Conservation (phyloP, 345 rosid genomes). For the Eucalyptus pauciflora region DNA sequence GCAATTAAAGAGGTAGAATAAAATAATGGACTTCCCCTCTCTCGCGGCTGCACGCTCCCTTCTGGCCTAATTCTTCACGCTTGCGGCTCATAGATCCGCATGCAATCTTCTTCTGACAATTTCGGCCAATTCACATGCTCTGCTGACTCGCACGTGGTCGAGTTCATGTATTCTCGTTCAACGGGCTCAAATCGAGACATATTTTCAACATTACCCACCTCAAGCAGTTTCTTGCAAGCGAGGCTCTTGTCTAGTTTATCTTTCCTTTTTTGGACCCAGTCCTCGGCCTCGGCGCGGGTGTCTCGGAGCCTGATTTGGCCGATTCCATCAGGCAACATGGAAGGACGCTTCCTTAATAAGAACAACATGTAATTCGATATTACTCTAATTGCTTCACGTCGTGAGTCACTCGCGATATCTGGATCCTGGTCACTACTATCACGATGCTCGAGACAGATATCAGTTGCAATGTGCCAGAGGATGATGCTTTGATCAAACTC, state of each 20-base stretch:
- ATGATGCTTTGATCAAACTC: constrained; percentile 10
- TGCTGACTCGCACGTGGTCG: too few relatives aligned
- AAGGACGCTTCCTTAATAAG: not conserved
- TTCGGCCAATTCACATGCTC: too few relatives aligned
- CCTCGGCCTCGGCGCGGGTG: not conserved
- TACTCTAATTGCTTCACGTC: not conserved
- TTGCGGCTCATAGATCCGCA: too few relatives aligned
- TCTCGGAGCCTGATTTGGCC: constrained; percentile 13
- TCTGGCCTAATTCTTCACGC: too few relatives aligned
- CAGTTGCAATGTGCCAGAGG: constrained; percentile 18
- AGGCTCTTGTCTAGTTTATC: not conserved
- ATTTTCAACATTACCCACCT: too few relatives aligned
- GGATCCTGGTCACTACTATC: not conserved
- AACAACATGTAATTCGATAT: constrained; percentile 5
- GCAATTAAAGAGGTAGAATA: too few relatives aligned
- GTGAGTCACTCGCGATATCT: not conserved
- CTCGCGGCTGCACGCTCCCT: too few relatives aligned
- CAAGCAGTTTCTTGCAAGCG: not conserved
- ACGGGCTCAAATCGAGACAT: too few relatives aligned
- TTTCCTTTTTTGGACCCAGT: not conserved
- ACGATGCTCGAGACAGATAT: not conserved
- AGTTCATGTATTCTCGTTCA: too few relatives aligned
- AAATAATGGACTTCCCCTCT: too few relatives aligned
- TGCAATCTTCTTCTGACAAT: too few relatives aligned
- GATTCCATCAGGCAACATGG: constrained; percentile 11